These are phyloP conservation scores for Spergularia azorica DNA, from an alignment of 179 eudicot species.

Conservation along the genomic window DNA sequence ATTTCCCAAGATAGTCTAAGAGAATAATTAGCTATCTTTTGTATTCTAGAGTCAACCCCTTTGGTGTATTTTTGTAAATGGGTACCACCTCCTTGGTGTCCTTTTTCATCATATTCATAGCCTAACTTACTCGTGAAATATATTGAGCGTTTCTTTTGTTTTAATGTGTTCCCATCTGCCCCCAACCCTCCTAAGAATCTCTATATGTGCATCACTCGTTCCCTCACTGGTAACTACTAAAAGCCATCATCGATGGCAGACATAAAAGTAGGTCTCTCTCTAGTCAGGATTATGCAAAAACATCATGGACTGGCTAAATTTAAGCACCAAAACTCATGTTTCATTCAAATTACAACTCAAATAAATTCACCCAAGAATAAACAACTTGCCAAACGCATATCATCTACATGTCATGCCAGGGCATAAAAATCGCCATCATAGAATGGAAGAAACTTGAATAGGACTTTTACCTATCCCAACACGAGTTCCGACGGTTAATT, in stretches of 20 bases:
- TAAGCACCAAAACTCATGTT: background rate
- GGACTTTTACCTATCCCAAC: slow-evolving; percentile 86
- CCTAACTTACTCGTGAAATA: background rate
- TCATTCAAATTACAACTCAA: background rate
- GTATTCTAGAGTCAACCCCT: too few relatives aligned
- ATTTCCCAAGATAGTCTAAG: too few relatives aligned
- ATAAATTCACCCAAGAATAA: background rate
- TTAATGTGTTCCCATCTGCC: background rate
- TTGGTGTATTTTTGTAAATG: too few relatives aligned
- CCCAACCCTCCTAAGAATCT: background rate
- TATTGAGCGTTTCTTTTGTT: background rate
- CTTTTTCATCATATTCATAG: too few relatives aligned
- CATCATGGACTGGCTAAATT: background rate
- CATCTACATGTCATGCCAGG: background rate
- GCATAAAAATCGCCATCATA: background rate
- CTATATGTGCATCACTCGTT: background rate
- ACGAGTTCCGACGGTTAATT: slow-evolving; percentile 95
- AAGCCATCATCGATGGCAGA: background rate
- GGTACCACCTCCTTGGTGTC: too few relatives aligned
- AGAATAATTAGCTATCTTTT: too few relatives aligned
- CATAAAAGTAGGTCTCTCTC: too few relatives aligned
- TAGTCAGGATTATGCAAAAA: background rate
- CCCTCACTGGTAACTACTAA: background rate
- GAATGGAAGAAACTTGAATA: slow-evolving; percentile 5
- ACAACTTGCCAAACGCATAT: background rate